These are phyloP conservation scores for Mycena polygramma DNA, from an alignment of 768 basidiomycete species.

Conservation along the genomic window DNA sequence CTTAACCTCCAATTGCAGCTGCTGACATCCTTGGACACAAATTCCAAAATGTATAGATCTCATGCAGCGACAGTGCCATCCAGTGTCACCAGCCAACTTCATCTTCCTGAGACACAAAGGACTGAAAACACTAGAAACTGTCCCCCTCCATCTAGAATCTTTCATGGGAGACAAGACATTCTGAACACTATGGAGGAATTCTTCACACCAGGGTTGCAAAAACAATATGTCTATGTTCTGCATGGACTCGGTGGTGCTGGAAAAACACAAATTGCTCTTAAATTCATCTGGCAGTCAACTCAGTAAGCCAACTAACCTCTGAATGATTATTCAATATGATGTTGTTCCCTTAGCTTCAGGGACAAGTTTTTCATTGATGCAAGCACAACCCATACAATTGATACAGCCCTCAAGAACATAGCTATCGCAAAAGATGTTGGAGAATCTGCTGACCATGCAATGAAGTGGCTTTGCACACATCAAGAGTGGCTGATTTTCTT, in stretches of 20 bases:
- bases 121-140: not conserved
- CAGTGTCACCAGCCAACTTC: not conserved
- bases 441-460: not conserved
- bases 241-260: not conserved
- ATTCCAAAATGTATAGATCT: not conserved
- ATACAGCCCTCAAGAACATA: not conserved
- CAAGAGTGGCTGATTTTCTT: too few species aligned
- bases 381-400: not conserved
- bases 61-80: not conserved
- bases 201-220: not conserved
- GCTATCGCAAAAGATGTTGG: not conserved
- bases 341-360: not conserved
- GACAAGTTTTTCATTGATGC: not conserved
- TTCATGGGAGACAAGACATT: not conserved
- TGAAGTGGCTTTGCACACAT: not conserved
- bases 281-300: not conserved
- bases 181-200: not conserved
- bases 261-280: not conserved
- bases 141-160: not conserved
- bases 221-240: not conserved
- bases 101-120: not conserved
- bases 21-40: constrained; percentile 6
- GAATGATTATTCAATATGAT: too few species aligned
- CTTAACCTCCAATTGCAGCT: not conserved
- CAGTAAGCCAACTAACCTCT: not conserved